Evolutionary conservation across 768 basidiomycete species (phyloP).

Genomic region (Pholiota molesta): DNA sequence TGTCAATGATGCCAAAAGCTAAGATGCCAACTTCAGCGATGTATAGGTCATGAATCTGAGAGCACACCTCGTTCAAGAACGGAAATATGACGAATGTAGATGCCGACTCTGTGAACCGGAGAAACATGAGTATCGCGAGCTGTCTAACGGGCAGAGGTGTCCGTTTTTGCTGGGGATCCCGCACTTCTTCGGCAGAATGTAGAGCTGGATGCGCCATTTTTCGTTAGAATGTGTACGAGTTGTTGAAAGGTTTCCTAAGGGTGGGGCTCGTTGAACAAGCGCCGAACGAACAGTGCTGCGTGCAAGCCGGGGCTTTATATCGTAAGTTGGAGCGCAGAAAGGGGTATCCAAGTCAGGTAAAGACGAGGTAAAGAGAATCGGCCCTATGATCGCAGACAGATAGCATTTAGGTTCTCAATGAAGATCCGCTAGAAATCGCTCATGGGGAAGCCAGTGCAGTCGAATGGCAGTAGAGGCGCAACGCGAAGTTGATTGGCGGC

Average conservation of each 20-base stretch:
- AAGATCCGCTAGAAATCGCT: not conserved
- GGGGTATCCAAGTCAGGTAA: not conserved
- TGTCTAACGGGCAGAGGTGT: conserved; percentile 60
- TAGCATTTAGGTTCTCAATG: not conserved
- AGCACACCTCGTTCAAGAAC: conserved; percentile 44
- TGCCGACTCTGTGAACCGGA: conserved; percentile 64
- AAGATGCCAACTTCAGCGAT: not conserved
- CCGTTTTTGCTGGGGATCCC: conserved; percentile 8
- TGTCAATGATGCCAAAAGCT: conserved; percentile 42
- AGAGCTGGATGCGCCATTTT: not conserved
- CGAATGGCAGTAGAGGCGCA: conserved; percentile 22
- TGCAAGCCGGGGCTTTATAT: not conserved
- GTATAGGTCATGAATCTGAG: conserved; percentile 32
- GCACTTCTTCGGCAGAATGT: not conserved
- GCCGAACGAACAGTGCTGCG: not conserved
- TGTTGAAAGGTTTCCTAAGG: not conserved
- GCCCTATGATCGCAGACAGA: not conserved
- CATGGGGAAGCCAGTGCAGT: conserved; percentile 1
- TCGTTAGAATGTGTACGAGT: not conserved
- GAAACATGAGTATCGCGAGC: conserved; percentile 54
- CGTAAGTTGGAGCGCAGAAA: not conserved
- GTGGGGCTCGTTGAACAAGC: not conserved
- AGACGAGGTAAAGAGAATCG: not conserved
- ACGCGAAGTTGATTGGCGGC: not conserved
- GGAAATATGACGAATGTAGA: conserved; percentile 61